Evolutionary conservation across 148 eudicot genomes (phyloP), one percentile per base, ranked within the genome.

Genomic region (Diospyros lotus): DNA sequence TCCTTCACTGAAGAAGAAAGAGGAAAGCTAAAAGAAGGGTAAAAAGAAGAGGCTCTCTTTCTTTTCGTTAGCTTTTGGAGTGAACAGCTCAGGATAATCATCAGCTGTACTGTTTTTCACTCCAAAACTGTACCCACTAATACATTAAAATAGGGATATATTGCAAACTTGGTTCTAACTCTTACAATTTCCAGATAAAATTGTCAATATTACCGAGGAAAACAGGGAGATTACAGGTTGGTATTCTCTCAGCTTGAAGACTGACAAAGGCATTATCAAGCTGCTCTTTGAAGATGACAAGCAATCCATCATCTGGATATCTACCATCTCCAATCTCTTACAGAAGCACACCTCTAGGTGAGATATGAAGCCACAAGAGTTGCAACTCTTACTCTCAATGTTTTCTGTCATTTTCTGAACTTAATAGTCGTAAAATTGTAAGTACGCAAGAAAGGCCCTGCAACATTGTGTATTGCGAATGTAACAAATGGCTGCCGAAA

Each of bases 211-310:
- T 28, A 28, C 73, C 39, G 76, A 82, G 65, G 78, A 82, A 54
- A 66, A 55, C 10, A 64, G 58, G 54, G 80, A 70, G 46, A 11
- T 1, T 15, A 72, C 61, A 46, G 76, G 73, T 38, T 55, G 69
- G 73, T 66, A 17, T 43, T 83, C 58, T 50, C 72, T 83, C 43
- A 73, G 70, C 51, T 48, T 83, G 76, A 73, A 64, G 80, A 80
- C 80, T 17, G 76, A 77, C 63, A 77, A 80, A 46, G 83, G 83
- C 12, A 66, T 60, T 66, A 58, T 69, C 48, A 80, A 77, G 83
- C 79, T 83, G 62, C 71, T 77, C 11, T 77, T 83, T 43, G 73
- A 83, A 58, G 81, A 83, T 56, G 78, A 79, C 69, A 80, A 64
- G 69, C 79, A 80, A 62, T 77, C 74, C 43, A 58, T 46, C 44